Evolutionary conservation across 106 monocot genomes (phyloP), one percentile per base, ranked within the genome.

Genomic region (Dendrobium chrysotoxum): DNA sequence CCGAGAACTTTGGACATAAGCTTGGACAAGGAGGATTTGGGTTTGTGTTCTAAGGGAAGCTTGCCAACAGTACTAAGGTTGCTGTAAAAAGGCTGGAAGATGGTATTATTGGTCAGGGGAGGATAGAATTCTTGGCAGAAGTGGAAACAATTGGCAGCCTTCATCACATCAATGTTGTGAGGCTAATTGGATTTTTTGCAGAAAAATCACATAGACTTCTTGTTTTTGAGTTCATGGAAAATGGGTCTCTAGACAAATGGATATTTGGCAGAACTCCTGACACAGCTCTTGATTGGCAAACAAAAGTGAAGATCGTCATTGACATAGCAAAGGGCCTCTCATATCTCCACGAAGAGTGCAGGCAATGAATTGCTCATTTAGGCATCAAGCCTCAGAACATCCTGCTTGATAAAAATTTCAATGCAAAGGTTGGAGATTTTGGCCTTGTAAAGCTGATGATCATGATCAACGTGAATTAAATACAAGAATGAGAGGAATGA

Each of bases 81-180:
- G 89, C 92, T 31, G 88, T 90, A 21, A 92, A 89, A 82, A 82
- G 86, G 50, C 12, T 90, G 31, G 92, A 90, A 53, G 79, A 86
- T 21, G 89, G 35, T 3, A 35, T 35, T 35, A 35, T 92, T 17
- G 92, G 92, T 0, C 92, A 92, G 78, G 89, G 89, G 5, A 87
- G 88, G 82, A 90, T 88, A 31, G 89, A 92, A 61, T 92, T 92
- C 77, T 80, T 88, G 0, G 78, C 89, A 2, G 92, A 92, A 81
- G 92, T 92, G 3, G 57, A 77, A 40, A 90, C 89, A 4, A 92
- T 92, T 28, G 92, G 92, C 11, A 86, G 84, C 61, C 89, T 92
- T 71, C 96, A 92, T 74, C 96, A 93, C 71, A 83, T 93, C 28
- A 88, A 96, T 80, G 73, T 96, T 12, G 96, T 96, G 25, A 84